Base-by-base conservation (phyloP, 192 early-diverging fungal species). In the Jimgerdemannia flammicorona region DNA sequence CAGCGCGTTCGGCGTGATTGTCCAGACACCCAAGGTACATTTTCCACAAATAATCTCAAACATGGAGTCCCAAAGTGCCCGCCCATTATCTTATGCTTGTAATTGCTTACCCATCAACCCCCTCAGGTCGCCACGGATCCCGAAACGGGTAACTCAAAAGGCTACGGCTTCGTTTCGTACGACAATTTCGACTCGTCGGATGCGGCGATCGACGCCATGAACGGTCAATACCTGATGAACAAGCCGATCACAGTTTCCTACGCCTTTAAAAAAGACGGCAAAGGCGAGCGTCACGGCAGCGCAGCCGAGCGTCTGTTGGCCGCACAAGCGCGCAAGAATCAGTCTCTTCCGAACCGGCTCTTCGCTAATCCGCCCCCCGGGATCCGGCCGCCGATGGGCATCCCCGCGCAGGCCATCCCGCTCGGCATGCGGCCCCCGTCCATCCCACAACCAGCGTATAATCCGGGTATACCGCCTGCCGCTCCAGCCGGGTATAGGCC, bases 241-340 rank as follows among this genome's bases (percentile, higher is more conserved):
- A 97, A 97, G 77, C 91, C 92, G 41, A 93, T 99, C 72, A 90
- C 85, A 42, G 97, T 98, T 7, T 84, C 85, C 17, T 99, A 96
- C 84, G 96, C 97, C 3, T 95, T 96, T 77, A 99, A 98, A 81
- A 99, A 99, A 83, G 98, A 99, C 75, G 96, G 96, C 40, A 96
- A 96, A 81, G 98, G 98, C 40, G 97, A 98, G 78, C 78, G 96
- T 19, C 98, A 99, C 76, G 98, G 98, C 70, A 93, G 93, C 44
- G 95, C 95, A 0, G 96, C 96, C 41, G 98, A 99, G 80, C 89
- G 98, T 68, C 78, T 99, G 49, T 85, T 99, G 79, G 98, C 98
- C 1, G 89, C 92, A 1, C 91, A 98, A 83, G 95, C 93, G 20
- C 80, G 85, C 43, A 97, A 97, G 77, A 95, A 96, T 80, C 86